phyloP scores from a whole-genome alignment of 2,329 filamentous ascomycete genomes.

The Phaeosphaeriaceae sp. region DNA sequence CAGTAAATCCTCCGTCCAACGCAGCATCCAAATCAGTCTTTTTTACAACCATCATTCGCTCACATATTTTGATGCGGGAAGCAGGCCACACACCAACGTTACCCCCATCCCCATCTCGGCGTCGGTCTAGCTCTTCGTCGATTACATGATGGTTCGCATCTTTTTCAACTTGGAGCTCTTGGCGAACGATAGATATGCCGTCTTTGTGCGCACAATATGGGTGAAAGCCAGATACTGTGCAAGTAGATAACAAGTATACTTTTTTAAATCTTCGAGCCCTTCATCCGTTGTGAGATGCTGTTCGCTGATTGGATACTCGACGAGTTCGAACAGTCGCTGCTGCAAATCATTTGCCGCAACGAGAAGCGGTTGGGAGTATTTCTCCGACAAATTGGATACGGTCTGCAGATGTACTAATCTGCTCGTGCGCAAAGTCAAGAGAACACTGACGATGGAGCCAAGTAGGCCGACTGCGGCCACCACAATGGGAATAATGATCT shows the following conservation, averaged over 20 bases:
- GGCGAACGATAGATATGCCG: conserved; percentile 3
- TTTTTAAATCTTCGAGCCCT: conserved; percentile 7
- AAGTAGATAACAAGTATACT: conserved; percentile 7
- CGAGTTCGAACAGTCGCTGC: conserved; percentile 5
- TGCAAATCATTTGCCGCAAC: conserved; percentile 13
- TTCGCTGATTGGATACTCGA: conserved; percentile 3
- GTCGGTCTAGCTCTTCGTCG: conserved; percentile 3
- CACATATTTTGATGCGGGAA: background rate
- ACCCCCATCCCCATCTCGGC: background rate
- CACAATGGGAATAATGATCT: no score
- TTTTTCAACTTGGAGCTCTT: background rate
- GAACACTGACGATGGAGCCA: no score
- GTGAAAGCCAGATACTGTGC: conserved; percentile 8
- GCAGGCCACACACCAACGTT: conserved; percentile 6
- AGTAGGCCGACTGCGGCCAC: no score
- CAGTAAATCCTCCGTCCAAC: background rate
- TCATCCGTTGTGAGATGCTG: background rate
- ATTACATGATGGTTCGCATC: background rate
- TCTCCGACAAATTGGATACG: no score
- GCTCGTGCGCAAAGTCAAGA: no score
- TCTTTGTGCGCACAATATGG: conserved; percentile 5
- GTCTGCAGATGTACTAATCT: no score
- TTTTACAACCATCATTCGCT: background rate
- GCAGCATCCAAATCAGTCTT: background rate
- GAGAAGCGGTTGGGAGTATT: background rate